Base-by-base conservation (phyloP, 2,329 filamentous ascomycete species). In the Chaetomiaceae sp. region DNA sequence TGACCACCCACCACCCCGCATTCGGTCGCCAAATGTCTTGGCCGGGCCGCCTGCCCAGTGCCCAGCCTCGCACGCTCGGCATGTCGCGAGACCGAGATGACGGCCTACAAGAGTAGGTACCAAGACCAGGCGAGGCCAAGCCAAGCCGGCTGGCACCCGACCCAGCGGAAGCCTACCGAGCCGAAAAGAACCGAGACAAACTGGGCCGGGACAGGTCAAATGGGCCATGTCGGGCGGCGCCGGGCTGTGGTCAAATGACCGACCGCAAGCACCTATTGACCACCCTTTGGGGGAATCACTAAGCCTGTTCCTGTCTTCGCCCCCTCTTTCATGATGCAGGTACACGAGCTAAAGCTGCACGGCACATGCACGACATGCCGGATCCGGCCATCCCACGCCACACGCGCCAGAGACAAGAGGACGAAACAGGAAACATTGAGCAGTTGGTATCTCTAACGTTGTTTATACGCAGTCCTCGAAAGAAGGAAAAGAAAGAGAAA, bases 281-380 rank as follows among this genome's bases (percentile, higher is more conserved):
- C 38, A 14, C 6, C 20, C 29, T 9, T n/a, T n/a, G n/a, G n/a
- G 27, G 27, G 27, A 12, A 3, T 31, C 33, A 39, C 54, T 56
- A 47, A 33, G 38, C 54, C 54, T 53, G 54, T 56, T 56, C 54
- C 54, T 56, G 37, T 45, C 33, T 44, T 5, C 15, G 44, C 43
- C 48, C 38, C 31, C 39, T 17, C 23, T 11, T n/a, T n/a, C n/a
- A 29, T 36, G n/a, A 17, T 47, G 43, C 37, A 43, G 47, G 42
- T 23, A 46, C 42, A 20, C 39, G 31, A 11, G 6, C 39, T 42
- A 25, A 6, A 25, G 19, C 39, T 29, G 39, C 39, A 46, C 39
- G 31, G 33, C 25, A 39, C 29, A 17, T 43, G 39, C 39, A 51
- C 47, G 31, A 34, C 25, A 39, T 38, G 12, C 22, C 31, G 14